Evolutionary conservation across 2,329 filamentous ascomycete genomes (phyloP), one percentile per base, ranked within the genome.

Genomic region (Aspergillus vadensis): DNA sequence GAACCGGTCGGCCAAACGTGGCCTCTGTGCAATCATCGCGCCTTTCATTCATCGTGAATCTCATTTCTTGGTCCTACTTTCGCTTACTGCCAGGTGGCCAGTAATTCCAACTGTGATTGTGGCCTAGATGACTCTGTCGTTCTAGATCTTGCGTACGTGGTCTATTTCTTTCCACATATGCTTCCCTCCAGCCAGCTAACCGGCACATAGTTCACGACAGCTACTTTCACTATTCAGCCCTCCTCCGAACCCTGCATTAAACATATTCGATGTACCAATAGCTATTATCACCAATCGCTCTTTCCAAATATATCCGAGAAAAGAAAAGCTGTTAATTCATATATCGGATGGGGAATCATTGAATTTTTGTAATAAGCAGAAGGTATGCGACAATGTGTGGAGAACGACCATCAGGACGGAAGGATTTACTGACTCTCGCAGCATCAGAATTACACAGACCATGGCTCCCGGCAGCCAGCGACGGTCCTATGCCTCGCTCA

Each of bases 41-140:
- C 56, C 53, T 56, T 52, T 43, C 58, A 49, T 63, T 41, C 47
- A 62, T 62, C 58, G 25, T 32, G 39, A 52, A 52, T 23, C 41
- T 55, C 60, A 44, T 19, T 44, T 12, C 41, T 44, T 60, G 57
- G 60, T 43, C 17, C 41, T 55, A n/a, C 63, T 51, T 50, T 59
- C 58, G 55, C 64, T 68, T 72, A 62, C 67, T 72, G 71, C 69
- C 72, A 74, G 66, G 69, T 74, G 72, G 69, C 72, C 72, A 65
- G 62, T 68, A 64, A 56, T 58, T 67, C 63, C 63, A 63, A 63
- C 59, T 64, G 59, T 64, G 63, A 65, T 68, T 62, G 61, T 62
- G 32, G 65, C 64, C 67, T 67, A 57, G 61, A 74, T 75, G 72
- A 70, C 66, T 63, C 64, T 58, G 12, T 53, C 50, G 32, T 60